Conservation (phyloP, 2,329 filamentous ascomycete species). For the Penicillium digitatum region DNA sequence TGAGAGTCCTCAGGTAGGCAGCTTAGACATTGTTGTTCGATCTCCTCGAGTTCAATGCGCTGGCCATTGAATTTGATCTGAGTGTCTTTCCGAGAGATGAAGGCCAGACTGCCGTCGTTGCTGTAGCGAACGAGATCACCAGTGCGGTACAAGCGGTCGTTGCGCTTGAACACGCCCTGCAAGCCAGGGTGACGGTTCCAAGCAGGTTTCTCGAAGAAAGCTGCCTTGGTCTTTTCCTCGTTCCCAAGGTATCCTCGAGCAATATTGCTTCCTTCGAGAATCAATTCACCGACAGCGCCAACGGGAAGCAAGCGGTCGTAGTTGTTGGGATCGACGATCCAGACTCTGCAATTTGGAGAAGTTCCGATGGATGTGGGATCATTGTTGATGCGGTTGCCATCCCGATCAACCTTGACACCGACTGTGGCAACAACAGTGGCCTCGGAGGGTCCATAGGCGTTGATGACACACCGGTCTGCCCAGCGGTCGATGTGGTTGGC, state of each 20-base stretch:
- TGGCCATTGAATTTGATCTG: conserved; percentile 45
- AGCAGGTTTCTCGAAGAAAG: conserved; percentile 33
- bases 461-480: conserved; percentile 44
- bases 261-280: conserved; percentile 47
- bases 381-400: conserved; percentile 28
- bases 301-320: conserved; percentile 40
- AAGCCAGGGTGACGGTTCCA: conserved; percentile 29
- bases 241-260: conserved; percentile 45
- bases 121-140: conserved; percentile 40
- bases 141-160: conserved; percentile 37
- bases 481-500: conserved; percentile 44
- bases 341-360: conserved; percentile 34
- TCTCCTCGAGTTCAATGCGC: conserved; percentile 46
- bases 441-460: conserved; percentile 45
- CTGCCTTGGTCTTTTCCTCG: conserved; percentile 31
- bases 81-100: conserved; percentile 34
- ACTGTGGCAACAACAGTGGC: conserved; percentile 35
- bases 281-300: conserved; percentile 47
- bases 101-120: conserved; percentile 31
- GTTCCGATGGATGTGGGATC: conserved; percentile 36
- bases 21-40: conserved; percentile 43
- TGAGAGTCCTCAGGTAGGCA: conserved; percentile 37
- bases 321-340: conserved; percentile 41
- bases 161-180: conserved; percentile 20
- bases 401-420: conserved; percentile 31